A percentile compares a stretch with the other conserved stretches of the same genome.
These are phyloP conservation scores for Thermomucor indicae-seudaticae DNA, from an alignment of 371 early-diverging fungal species.

Conservation along the genomic window DNA sequence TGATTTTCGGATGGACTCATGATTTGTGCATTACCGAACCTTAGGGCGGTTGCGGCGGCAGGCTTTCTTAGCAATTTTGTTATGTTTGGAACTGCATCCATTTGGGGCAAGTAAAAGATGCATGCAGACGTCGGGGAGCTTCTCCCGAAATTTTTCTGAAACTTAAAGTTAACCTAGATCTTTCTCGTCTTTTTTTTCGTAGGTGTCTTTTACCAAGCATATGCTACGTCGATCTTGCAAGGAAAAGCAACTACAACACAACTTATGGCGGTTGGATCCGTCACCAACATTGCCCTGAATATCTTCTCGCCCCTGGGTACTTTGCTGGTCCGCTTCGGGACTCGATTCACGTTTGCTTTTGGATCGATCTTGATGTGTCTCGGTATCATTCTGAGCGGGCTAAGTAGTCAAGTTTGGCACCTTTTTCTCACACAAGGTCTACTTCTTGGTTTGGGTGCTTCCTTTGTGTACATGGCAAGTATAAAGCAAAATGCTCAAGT, in stretches of 20 bases:
- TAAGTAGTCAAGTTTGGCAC: constrained; percentile 49
- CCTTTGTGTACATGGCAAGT: constrained; percentile 31
- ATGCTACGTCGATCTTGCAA: constrained; percentile 21
- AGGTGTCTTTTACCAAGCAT: constrained; percentile 40
- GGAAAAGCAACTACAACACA: constrained; percentile 35
- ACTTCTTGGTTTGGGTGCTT: constrained; percentile 43
- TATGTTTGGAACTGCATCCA: constrained; percentile 32
- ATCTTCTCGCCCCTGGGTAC: constrained; percentile 39
- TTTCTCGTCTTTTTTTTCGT: not conserved
- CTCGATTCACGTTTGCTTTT: constrained; percentile 23
- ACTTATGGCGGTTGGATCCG: constrained; percentile 49
- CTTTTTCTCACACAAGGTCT: constrained; percentile 51
- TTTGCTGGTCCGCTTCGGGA: constrained; percentile 34
- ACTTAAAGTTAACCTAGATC: too few relatives aligned
- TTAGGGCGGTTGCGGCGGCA: constrained; percentile 28
- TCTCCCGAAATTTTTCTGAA: too few relatives aligned
- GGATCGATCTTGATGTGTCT: constrained; percentile 45
- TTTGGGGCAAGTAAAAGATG: constrained; percentile 26
- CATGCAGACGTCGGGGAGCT: not conserved
- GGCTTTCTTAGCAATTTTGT: constrained; percentile 34
- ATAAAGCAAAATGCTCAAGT: too few relatives aligned
- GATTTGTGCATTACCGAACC: constrained; percentile 1
- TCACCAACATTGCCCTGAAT: constrained; percentile 38
- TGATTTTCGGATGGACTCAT: not conserved
- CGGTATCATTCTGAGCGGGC: constrained; percentile 45